Evolutionary conservation across 1,284 basidiomycete genomes (phyloP).

Genomic region (Sporisorium iseilematis-ciliati): DNA sequence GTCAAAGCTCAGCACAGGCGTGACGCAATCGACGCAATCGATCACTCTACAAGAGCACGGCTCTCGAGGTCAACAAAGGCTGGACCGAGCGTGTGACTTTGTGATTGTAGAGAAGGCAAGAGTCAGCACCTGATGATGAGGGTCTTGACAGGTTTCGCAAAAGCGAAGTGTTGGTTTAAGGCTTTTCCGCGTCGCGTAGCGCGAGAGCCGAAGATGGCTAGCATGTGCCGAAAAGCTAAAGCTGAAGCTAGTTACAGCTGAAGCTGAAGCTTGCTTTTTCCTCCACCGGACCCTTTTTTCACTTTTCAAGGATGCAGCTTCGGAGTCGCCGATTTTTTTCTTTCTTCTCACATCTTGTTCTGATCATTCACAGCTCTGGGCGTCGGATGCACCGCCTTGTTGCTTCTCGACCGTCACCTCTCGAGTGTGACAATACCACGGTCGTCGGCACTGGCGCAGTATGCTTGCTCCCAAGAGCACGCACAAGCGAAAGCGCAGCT

Average conservation of each 20-base stretch:
- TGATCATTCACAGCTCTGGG: not conserved
- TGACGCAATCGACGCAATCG: not conserved
- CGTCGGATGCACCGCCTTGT: not conserved
- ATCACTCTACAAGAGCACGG: not conserved
- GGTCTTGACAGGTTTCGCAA: conserved; percentile 19
- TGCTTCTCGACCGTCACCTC: not conserved
- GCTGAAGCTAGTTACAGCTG: too few species aligned
- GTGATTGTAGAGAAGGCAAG: conserved; percentile 4
- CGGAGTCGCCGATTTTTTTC: conserved; percentile 1
- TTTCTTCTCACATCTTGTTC: not conserved
- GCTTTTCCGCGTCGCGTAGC: conserved; percentile 24
- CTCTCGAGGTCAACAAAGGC: not conserved
- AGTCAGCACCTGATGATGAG: conserved; percentile 18
- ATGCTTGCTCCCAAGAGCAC: conserved; percentile 59
- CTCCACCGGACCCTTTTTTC: conserved; percentile 7
- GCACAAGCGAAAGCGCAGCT: conserved; percentile 66
- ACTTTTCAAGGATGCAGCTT: not conserved
- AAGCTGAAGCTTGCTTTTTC: not conserved
- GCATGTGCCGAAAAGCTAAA: not conserved
- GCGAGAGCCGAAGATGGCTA: conserved; percentile 2
- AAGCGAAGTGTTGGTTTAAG: conserved; percentile 23
- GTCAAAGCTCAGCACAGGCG: not conserved
- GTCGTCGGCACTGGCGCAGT: not conserved
- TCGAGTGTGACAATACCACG: too few species aligned
- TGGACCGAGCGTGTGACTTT: not conserved